phyloP scores from a whole-genome alignment of 495 filamentous ascomycete genomes.

The Hypoxylon lienhwacheense region DNA sequence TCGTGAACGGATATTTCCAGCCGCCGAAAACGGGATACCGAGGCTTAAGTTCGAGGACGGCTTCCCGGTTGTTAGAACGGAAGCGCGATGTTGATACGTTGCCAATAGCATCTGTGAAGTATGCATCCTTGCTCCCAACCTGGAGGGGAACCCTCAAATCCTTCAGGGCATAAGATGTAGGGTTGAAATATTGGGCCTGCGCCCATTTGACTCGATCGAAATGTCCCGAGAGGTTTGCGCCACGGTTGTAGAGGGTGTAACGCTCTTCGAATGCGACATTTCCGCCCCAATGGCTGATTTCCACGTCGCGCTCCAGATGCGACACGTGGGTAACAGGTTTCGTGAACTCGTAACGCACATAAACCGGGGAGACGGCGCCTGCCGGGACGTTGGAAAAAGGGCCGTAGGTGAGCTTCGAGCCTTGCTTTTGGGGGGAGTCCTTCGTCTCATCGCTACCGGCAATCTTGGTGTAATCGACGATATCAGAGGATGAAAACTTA shows the following conservation, averaged over 20 bases:
- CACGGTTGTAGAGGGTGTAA: conserved; percentile 85
- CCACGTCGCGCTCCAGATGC: conserved; percentile 81
- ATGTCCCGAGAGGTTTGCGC: conserved; percentile 76
- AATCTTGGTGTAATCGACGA: conserved; percentile 82
- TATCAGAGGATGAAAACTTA: conserved; percentile 75
- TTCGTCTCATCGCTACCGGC: conserved; percentile 60
- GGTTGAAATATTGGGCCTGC: conserved; percentile 72
- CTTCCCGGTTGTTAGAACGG: conserved; percentile 75
- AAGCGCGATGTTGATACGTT: conserved; percentile 94
- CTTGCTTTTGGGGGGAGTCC: conserved; percentile 78
- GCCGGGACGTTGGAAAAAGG: conserved; percentile 78
- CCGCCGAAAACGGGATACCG: conserved; percentile 92
- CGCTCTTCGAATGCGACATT: conserved; percentile 93
- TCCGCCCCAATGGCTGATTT: conserved; percentile 97
- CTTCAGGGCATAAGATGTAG: conserved; percentile 73
- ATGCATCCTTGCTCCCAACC: conserved; percentile 76
- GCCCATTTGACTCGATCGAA: conserved; percentile 89
- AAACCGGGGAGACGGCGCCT: conserved; percentile 68
- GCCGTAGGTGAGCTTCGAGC: conserved; percentile 87
- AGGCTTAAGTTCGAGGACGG: conserved; percentile 84
- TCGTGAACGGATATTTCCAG: conserved; percentile 95
- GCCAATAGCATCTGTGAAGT: conserved; percentile 95
- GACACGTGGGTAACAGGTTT: conserved; percentile 79
- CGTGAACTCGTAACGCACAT: conserved; percentile 92
- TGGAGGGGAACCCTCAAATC: conserved; percentile 78